phyloP scores from a whole-genome alignment of 2,329 filamentous ascomycete species.

The Sphaerostilbella broomeana region DNA sequence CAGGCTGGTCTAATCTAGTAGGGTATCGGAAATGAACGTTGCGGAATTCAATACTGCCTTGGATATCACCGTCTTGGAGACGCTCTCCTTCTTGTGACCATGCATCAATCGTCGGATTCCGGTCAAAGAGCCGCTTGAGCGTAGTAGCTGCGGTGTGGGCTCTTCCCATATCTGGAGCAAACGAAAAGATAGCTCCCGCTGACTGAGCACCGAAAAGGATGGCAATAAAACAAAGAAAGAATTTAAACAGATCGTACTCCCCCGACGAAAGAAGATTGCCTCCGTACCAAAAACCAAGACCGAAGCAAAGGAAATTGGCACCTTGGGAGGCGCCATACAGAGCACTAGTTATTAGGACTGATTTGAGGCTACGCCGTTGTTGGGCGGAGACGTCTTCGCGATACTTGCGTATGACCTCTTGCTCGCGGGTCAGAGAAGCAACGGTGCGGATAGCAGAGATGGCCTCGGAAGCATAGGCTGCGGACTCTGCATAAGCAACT shows the following conservation, averaged over 20 bases:
- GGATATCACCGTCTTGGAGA: constrained; percentile 48
- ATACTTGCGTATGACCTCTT: constrained; percentile 71
- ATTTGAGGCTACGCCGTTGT: constrained; percentile 60
- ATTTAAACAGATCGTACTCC: constrained; percentile 76
- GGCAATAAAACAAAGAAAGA: constrained; percentile 84
- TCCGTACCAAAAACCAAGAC: constrained; percentile 90
- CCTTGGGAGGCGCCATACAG: constrained; percentile 84
- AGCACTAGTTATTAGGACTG: constrained; percentile 66
- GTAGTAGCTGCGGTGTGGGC: constrained; percentile 76
- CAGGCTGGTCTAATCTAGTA: constrained; percentile 83
- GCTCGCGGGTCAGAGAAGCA: constrained; percentile 80
- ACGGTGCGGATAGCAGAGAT: constrained; percentile 92
- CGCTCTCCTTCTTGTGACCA: constrained; percentile 66
- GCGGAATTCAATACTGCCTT: constrained; percentile 80
- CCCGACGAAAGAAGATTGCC: constrained; percentile 63
- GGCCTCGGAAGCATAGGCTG: constrained; percentile 85
- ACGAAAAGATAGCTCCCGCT: constrained; percentile 82
- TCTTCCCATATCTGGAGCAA: constrained; percentile 89
- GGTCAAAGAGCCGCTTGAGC: constrained; percentile 78
- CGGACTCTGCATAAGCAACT: constrained; percentile 70
- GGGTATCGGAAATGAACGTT: constrained; percentile 94
- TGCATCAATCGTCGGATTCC: constrained; percentile 72
- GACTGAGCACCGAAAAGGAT: constrained; percentile 91
- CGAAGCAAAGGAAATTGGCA: constrained; percentile 74
- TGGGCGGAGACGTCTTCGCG: constrained; percentile 59